A percentile compares a stretch with the other conserved stretches of the same genome.
These are phyloP conservation scores for Plasmodium yoelii DNA, from an alignment of 169 alveolate genomes.

Conservation along the genomic window DNA sequence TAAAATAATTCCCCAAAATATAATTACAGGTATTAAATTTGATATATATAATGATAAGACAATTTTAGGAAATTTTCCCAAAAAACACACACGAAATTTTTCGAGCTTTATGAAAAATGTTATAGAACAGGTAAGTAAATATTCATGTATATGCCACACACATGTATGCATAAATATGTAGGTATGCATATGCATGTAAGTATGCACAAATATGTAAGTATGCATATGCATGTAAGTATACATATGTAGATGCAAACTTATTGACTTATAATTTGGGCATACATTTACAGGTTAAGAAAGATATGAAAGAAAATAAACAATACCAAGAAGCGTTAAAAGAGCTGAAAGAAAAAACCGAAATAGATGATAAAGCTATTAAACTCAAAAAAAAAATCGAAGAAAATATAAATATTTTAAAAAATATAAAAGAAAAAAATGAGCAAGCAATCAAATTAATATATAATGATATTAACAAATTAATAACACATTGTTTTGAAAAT, in stretches of 20 bases:
- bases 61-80: background rate
- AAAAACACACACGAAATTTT: constrained; percentile 29
- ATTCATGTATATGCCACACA: background rate
- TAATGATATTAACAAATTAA: constrained; percentile 39
- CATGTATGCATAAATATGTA: background rate
- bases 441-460: constrained; percentile 61
- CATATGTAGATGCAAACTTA: background rate
- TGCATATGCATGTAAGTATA: no score
- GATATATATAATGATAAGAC: background rate
- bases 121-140: constrained; percentile 77
- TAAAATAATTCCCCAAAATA: background rate
- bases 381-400: constrained; percentile 78
- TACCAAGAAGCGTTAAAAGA: constrained; percentile 86
- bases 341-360: constrained; percentile 77
- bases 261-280: background rate
- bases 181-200: background rate
- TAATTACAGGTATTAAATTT: background rate
- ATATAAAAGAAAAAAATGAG: constrained; percentile 64
- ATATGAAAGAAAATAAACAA: constrained; percentile 84
- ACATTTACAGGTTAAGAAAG: constrained; percentile 78
- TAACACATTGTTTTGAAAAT: constrained; percentile 40
- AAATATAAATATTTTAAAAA: constrained; percentile 65
- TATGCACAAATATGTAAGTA: no score
- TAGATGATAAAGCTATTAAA: constrained; percentile 76
- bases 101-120: constrained; percentile 84